Percentiles rank a stretch among this genome's conserved stretches.
These are phyloP conservation scores for Groenewaldozyma salmanticensis DNA, from an alignment of 805 yeast genomes.

Conservation along the genomic window DNA sequence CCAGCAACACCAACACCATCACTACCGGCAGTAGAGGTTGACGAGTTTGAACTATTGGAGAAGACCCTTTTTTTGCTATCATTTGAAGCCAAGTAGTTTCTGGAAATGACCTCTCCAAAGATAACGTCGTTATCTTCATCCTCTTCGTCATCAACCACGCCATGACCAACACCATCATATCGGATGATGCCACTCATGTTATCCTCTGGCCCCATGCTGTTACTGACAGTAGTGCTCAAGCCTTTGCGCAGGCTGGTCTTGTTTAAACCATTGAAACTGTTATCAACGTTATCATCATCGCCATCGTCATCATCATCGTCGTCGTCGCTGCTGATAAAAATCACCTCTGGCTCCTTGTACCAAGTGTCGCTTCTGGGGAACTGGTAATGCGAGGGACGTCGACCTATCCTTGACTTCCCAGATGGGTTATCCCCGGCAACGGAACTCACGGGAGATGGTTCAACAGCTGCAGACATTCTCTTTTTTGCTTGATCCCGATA, in stretches of 20 bases:
- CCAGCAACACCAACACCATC: background rate
- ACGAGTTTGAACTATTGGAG: slow-evolving; percentile 3
- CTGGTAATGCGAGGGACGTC: no score
- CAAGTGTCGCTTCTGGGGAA: slow-evolving; percentile 23
- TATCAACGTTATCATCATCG: slow-evolving; percentile 3
- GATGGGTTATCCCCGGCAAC: slow-evolving; percentile 31
- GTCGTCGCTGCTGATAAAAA: slow-evolving; percentile 25
- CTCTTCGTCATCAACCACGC: background rate
- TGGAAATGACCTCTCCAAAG: background rate
- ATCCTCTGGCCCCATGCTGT: background rate
- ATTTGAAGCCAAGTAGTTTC: background rate
- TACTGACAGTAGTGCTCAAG: background rate
- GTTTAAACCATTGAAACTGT: background rate
- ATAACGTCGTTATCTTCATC: background rate
- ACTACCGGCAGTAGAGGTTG: background rate
- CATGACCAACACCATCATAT: background rate
- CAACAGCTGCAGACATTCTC: slow-evolving; percentile 14
- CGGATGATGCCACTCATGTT: background rate
- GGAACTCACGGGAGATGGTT: slow-evolving; percentile 9
- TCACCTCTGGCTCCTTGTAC: slow-evolving; percentile 26
- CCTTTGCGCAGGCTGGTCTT: background rate
- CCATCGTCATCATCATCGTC: slow-evolving; percentile 11
- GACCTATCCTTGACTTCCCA: slow-evolving; percentile 26
- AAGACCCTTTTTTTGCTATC: slow-evolving; percentile 1
- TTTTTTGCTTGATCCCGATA: background rate